Base-by-base conservation (phyloP, 331 rosid genomes). In the Rosa hybrid region DNA sequence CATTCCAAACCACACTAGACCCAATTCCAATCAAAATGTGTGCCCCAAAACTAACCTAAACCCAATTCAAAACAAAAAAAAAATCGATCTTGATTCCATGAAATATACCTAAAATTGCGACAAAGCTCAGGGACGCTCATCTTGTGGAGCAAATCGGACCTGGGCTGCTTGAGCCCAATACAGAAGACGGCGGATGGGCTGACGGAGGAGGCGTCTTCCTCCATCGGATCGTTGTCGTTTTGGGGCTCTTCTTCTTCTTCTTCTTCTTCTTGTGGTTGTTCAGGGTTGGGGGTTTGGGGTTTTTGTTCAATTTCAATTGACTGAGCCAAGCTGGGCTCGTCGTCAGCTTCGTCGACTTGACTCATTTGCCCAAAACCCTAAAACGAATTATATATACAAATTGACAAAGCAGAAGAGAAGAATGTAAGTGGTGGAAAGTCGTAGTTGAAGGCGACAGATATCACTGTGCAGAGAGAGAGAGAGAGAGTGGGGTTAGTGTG, bases 91-190 rank as follows among this genome's bases (percentile, higher is more conserved):
- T 59, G 27, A n/a, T n/a, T 18, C 60, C 7, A 0, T 5, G 5
- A 53, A 3, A 7, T 48, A 30, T 77, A 91, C 99, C 99, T 95
- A 84, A 95, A 95, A 83, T 91, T 90, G 84, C 96, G 97, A 88
- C 98, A 93, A 72, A 95, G 87, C 75, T 92, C 91, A n/a, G 92
- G 99, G 17, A 91, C 94, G 73, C 92, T 85, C 97, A 95, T 93
- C 91, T 91, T 90, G 54, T 95, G 89, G 59, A 51, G 91, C 91
- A 90, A 89, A 89, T 86, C 87, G 59, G 92, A 89, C 80, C 80
- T 76, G 2, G 92, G 91, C 86, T 95, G 98, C 78, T 82, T 86
- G 2, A 93, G 96, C 83, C 85, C 78, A 49, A 95, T 91, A 68
- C 90, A 83, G 54, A 93, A 93, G n/a, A 95, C 96, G 5, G 93